Base-by-base conservation (phyloP, 768 basidiomycete species). In the Hygrocybe punicea region DNA sequence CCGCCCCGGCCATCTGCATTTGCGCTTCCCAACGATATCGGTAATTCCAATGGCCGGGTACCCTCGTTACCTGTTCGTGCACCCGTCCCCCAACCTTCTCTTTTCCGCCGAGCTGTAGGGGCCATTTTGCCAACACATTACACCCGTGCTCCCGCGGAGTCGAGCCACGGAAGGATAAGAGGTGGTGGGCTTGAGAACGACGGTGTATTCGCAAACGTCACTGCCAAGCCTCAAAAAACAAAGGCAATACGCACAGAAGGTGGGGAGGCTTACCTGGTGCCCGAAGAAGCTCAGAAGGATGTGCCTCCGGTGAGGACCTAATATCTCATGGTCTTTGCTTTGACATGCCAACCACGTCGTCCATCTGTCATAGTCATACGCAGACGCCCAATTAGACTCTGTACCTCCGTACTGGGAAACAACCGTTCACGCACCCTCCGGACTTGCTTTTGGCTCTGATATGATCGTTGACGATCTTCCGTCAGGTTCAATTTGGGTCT, bases 351-450 rank as follows among this genome's bases (percentile, higher is more conserved):
- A 29, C 25, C 8, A 17, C 39, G 36, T 50, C 42, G 53, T 35
- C 44, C 53, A 35, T 34, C 14, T 55, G 25, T 13, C 58, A 17
- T 55, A 94, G 90, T 84, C 93, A 0, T 99, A 99, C 66, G 80
- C 86, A 11, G 81, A 86, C 14, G 97, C 96, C 2, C 86, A 93
- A 60, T 82, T 86, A 25, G 96, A 99, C 67, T 84, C 91, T 0
- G 94, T 90, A 0, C 97, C 97, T 0, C 83, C 93, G 0, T 99
- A 99, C 71, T 98, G 93, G 91, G 96, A 99, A 67, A 98, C 91
- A 1, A 94, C 93, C 0, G 84, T 98, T 8, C 90, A 95, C 59
- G 85, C 94, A 0, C 93, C 93, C 0, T 71, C 76, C 0, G 74
- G 78, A 24, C 55, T 79, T 36, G 79, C 81, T 48, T 70, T 73